These are phyloP conservation scores for Fusarium sp. DNA, from an alignment of 2,329 filamentous ascomycete genomes.

Conservation along the genomic window DNA sequence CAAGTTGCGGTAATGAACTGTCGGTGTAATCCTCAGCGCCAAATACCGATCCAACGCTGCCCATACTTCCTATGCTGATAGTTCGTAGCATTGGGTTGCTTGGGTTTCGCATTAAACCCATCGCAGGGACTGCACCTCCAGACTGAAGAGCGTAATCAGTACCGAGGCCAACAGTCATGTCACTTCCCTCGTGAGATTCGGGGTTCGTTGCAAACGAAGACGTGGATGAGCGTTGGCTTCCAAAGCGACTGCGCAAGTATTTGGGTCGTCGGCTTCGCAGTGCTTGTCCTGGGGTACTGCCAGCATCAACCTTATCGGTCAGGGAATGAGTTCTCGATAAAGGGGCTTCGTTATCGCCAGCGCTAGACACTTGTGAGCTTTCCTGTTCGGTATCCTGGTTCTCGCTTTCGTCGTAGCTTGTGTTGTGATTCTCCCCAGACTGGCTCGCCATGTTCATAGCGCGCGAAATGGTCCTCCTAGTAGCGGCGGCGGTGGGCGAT, in stretches of 20 bases:
- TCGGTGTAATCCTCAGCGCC: conserved; percentile 72
- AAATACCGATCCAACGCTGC: conserved; percentile 81
- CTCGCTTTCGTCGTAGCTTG: conserved; percentile 47
- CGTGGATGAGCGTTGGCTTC: conserved; percentile 71
- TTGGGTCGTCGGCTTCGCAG: conserved; percentile 66
- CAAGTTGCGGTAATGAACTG: conserved; percentile 60
- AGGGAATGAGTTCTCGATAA: conserved; percentile 52
- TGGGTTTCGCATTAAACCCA: conserved; percentile 62
- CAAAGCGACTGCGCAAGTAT: conserved; percentile 69
- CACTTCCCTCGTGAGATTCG: conserved; percentile 74
- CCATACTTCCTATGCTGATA: conserved; percentile 89
- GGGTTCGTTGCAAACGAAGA: conserved; percentile 70
- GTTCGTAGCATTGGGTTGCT: conserved; percentile 76
- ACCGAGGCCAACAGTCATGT: conserved; percentile 75
- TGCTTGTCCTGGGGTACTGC: conserved; percentile 61
- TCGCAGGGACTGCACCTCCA: conserved; percentile 76
- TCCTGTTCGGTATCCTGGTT: conserved; percentile 48
- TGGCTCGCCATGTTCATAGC: conserved; percentile 62
- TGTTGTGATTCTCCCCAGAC: conserved; percentile 38
- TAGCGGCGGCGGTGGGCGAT: conserved; percentile 68
- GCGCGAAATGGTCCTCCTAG: conserved; percentile 66
- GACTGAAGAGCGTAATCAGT: conserved; percentile 87
- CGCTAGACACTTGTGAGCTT: conserved; percentile 49
- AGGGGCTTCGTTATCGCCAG: conserved; percentile 49
- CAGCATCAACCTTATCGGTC: conserved; percentile 57